Evolutionary conservation across 768 basidiomycete species (phyloP).

Genomic region (Suillus weaverae): DNA sequence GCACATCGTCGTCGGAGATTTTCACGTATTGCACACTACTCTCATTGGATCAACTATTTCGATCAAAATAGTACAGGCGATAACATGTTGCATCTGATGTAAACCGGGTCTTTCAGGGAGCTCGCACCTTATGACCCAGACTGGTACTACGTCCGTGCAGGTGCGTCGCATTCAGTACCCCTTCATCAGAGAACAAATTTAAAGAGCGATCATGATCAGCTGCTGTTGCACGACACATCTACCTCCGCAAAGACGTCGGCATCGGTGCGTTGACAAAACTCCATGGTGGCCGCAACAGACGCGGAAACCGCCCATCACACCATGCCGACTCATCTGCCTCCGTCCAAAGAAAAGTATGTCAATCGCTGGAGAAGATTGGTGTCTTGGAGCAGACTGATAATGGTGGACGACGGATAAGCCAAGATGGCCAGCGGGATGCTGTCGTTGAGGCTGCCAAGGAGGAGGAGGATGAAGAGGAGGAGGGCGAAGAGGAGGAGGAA

Average conservation of each 20-base stretch:
- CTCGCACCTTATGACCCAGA: slow-evolving; percentile 98
- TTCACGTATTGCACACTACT: too few species aligned
- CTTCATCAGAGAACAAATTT: neutral
- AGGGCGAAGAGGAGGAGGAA: slow-evolving; percentile 66
- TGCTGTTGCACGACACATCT: slow-evolving; percentile 97
- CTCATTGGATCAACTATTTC: too few species aligned
- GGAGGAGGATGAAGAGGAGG: slow-evolving; percentile 74
- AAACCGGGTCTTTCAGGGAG: slow-evolving; percentile 97
- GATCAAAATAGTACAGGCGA: too few species aligned
- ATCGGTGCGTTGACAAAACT: slow-evolving; percentile 93
- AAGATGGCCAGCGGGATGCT: slow-evolving; percentile 95
- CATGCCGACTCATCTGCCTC: slow-evolving; percentile 84
- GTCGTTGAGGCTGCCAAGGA: slow-evolving; percentile 79
- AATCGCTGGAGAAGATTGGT: slow-evolving; percentile 97
- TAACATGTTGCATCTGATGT: too few species aligned
- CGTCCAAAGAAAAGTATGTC: slow-evolving; percentile 94
- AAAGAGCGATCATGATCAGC: slow-evolving; percentile 45
- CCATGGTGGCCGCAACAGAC: slow-evolving; percentile 93
- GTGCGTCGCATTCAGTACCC: slow-evolving; percentile 41
- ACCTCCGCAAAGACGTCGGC: slow-evolving; percentile 97
- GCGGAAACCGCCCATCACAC: slow-evolving; percentile 96
- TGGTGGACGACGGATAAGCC: slow-evolving; percentile 93
- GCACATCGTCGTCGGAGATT: too few species aligned
- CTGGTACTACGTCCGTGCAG: slow-evolving; percentile 99
- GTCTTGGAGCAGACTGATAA: slow-evolving; percentile 92